phyloP scores from a whole-genome alignment of 805 yeast species.

The Priceomyces carsonii region DNA sequence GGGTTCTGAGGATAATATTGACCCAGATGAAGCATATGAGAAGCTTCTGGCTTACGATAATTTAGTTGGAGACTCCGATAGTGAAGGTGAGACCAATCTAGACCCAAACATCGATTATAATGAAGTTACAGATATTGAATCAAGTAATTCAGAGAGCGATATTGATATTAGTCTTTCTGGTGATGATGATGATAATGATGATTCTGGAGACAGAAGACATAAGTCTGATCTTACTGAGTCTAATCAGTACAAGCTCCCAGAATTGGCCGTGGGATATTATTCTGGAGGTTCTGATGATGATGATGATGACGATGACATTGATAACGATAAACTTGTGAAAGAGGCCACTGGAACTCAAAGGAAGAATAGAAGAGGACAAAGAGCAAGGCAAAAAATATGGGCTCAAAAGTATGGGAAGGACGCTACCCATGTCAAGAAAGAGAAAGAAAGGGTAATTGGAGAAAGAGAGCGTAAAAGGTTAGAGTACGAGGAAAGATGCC shows the following conservation, averaged over 20 bases:
- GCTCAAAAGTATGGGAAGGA: conserved; percentile 79
- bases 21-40: conserved; percentile 28
- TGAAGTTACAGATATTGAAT: conserved; percentile 67
- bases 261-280: conserved; percentile 73
- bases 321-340: conserved; percentile 50
- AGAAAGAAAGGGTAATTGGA: conserved; percentile 51
- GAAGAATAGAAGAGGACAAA: conserved; percentile 93
- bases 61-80: conserved; percentile 44
- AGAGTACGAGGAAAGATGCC: conserved; percentile 73
- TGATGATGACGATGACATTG: conserved; percentile 36
- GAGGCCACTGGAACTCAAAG: conserved; percentile 51
- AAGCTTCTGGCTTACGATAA: conserved; percentile 38
- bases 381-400: conserved; percentile 97
- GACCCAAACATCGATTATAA: conserved; percentile 49
- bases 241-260: conserved; percentile 53
- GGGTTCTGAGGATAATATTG: conserved; percentile 13
- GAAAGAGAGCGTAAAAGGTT: conserved; percentile 60
- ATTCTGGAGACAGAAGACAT: conserved; percentile 24
- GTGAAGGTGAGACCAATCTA: conserved; percentile 23
- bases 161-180: conserved; percentile 14
- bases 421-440: conserved; percentile 82
- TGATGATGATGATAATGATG: conserved; percentile 15
- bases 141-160: conserved; percentile 37
- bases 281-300: conserved; percentile 82
- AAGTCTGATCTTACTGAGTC: too few relatives aligned